phyloP scores from a whole-genome alignment of 768 basidiomycete genomes.

The Mycena olivaceomarginata region DNA sequence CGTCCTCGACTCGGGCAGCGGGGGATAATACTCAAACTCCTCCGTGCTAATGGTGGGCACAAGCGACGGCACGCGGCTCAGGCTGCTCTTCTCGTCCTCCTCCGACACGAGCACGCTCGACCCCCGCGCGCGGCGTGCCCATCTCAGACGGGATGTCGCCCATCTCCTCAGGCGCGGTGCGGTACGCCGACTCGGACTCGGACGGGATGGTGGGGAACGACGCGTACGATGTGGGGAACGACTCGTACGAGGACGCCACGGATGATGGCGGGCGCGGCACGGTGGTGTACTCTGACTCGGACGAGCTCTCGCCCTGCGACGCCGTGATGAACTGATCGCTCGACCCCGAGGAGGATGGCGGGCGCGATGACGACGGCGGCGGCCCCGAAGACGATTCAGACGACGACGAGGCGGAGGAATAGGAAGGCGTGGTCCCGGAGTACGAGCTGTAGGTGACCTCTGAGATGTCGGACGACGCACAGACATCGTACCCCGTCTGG shows the following conservation, averaged over 20 bases:
- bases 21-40: conserved; percentile 55
- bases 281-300: conserved; percentile 60
- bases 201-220: conserved; percentile 79
- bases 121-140: conserved; percentile 67
- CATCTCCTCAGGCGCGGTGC: conserved; percentile 50
- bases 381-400: conserved; percentile 48
- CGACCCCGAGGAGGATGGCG: conserved; percentile 54
- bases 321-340: conserved; percentile 65
- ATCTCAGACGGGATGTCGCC: conserved; percentile 64
- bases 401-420: conserved; percentile 31
- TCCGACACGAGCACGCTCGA: conserved; percentile 57
- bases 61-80: conserved; percentile 44
- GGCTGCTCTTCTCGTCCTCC: conserved; percentile 44
- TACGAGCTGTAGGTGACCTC: conserved; percentile 55
- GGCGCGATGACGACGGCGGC: conserved; percentile 50
- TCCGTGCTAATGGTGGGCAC: conserved; percentile 42
- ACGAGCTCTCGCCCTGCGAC: conserved; percentile 66
- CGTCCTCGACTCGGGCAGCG: conserved; percentile 57
- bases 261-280: conserved; percentile 63
- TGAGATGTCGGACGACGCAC: conserved; percentile 70
- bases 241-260: conserved; percentile 63
- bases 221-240: conserved; percentile 71
- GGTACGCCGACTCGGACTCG: conserved; percentile 67
- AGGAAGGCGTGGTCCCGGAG: conserved; percentile 54
- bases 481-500: conserved; percentile 74